Evolutionary conservation across 108 stramenopile species (phyloP), one percentile per base, ranked within the genome.

Genomic region (Nitzschia palea): DNA sequence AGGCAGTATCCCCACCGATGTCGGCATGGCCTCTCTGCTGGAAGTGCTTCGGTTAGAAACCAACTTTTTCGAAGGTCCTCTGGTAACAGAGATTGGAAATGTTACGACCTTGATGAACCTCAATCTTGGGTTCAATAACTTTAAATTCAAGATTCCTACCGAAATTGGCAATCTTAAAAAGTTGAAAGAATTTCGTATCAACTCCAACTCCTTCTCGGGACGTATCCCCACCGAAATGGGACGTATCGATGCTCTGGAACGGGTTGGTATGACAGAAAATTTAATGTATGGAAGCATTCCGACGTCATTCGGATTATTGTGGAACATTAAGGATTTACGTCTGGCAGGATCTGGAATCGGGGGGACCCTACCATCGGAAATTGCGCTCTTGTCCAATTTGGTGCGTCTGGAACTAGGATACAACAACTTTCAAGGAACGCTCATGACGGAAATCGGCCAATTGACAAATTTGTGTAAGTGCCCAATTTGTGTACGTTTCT

Each of bases 281-380:
- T 44, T 71, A 51, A 56, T 92, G 48, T 62, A 32, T 10, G 84
- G 84, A 28, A 58, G 35, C 30, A 66, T 89, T 50, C 88, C 88
- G 4, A 77, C 83, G 0, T 72, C 79, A 20, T 70, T 74, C 68
- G 83, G 84, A 4, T 52, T 80, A 36, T 53, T 86, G 37, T 72
- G 67, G 51, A 73, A 77, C 45, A 30, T 84, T 51, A 34, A 44
- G n/a, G 79, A 80, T 32, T 54, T 80, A 12, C 69, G 70, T 45
- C 3, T 80, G 9, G 63, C 75, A 2, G 32, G 54, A 20, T 81
- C 86, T 29, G 86, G 87, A 60, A 58, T 93, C 20, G 79, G 69
- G 31, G 91, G 91, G 14, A 60, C 58, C 15, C 63, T 93, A 32
- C 91, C 91, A 14, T 75, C 79, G 8, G 91, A 93, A 22, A 68